phyloP scores from a whole-genome alignment of 768 basidiomycete species.

The Leccinum longicurvipes region DNA sequence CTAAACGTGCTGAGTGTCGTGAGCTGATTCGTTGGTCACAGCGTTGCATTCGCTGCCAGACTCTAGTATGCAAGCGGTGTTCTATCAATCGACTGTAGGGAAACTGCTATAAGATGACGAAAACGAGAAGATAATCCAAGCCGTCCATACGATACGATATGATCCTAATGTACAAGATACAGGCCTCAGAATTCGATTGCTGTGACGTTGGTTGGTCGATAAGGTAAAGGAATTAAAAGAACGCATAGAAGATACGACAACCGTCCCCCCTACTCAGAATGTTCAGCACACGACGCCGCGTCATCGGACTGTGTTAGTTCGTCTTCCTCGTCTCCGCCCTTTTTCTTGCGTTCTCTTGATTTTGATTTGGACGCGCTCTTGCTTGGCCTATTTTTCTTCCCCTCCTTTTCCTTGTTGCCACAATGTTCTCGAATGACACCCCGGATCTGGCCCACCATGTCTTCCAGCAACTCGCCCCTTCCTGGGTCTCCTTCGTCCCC shows the following conservation, averaged over 20 bases:
- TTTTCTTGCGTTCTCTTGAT: constrained; percentile 5
- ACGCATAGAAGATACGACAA: not conserved
- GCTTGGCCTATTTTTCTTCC: not conserved
- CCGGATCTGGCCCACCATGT: constrained; percentile 12
- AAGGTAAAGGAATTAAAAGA: not conserved
- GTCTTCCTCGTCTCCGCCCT: constrained; percentile 6
- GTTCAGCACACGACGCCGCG: not conserved
- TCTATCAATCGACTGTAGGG: constrained; percentile 27
- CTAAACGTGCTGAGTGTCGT: not conserved
- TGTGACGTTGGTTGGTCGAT: not conserved
- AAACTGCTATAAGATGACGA: not conserved
- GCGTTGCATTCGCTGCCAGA: constrained; percentile 25
- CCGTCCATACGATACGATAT: not conserved
- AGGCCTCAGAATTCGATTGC: not conserved
- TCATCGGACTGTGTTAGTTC: constrained; percentile 5
- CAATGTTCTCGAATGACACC: constrained; percentile 11
- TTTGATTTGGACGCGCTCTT: not conserved
- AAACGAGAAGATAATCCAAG: not conserved
- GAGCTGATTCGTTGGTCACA: constrained; percentile 6
- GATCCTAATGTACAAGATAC: not conserved
- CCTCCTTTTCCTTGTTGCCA: constrained; percentile 5
- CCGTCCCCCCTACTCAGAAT: not conserved
- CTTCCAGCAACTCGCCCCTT: constrained; percentile 2
- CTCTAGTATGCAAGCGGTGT: constrained; percentile 25
- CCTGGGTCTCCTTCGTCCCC: not conserved